Percentiles rank a stretch among this genome's conserved stretches.
These are phyloP conservation scores for Neocatenulostroma microsporum DNA, from an alignment of 2,329 filamentous ascomycete genomes.

Conservation along the genomic window DNA sequence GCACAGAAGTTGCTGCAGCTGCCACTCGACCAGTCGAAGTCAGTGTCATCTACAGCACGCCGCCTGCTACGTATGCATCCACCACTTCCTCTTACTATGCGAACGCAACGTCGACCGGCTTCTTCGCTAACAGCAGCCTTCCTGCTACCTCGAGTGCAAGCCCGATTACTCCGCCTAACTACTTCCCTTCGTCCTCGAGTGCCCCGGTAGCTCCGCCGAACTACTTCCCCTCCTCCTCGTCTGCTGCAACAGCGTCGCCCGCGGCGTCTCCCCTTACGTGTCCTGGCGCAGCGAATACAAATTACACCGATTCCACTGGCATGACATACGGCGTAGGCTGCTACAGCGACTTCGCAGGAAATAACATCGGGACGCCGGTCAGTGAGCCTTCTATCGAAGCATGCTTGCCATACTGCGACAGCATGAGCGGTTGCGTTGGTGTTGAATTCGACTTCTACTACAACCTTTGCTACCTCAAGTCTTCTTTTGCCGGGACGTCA, in stretches of 20 bases:
- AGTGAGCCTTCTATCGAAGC: slow-evolving; percentile 10
- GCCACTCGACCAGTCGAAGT: neutral
- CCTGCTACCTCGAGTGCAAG: no score
- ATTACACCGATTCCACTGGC: slow-evolving; percentile 15
- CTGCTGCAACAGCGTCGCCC: no score
- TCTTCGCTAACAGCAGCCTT: no score
- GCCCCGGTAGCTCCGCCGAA: no score
- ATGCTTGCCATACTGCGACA: slow-evolving; percentile 17
- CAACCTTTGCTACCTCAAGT: slow-evolving; percentile 18
- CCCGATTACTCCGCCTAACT: no score
- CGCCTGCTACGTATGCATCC: neutral
- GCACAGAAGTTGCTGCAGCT: neutral
- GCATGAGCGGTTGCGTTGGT: slow-evolving; percentile 15
- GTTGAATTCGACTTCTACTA: slow-evolving; percentile 11
- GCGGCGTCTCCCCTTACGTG: slow-evolving; percentile 12
- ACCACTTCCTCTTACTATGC: neutral
- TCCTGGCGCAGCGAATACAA: slow-evolving; percentile 13
- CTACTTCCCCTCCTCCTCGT: no score
- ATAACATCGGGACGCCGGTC: slow-evolving; percentile 13
- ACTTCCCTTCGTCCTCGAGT: no score
- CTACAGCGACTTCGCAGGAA: slow-evolving; percentile 12
- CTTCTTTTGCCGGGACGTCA: slow-evolving; percentile 13
- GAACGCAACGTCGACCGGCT: no score
- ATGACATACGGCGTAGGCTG: slow-evolving; percentile 16
- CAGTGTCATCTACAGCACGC: neutral